phyloP scores from a whole-genome alignment of 2,329 filamentous ascomycete genomes.

The Exophiala dermatitidis region DNA sequence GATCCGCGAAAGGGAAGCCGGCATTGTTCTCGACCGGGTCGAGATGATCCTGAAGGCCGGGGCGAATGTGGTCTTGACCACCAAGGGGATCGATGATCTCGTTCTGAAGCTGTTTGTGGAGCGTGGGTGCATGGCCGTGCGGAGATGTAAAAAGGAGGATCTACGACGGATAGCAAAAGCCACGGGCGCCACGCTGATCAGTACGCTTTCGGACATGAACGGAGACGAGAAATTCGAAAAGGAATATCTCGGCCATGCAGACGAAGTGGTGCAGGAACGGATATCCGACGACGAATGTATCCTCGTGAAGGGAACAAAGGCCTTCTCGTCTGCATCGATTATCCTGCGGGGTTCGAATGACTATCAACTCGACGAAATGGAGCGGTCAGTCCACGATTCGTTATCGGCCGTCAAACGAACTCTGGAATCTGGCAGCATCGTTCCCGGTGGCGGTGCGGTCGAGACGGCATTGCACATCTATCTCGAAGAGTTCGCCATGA shows the following conservation, averaged over 20 bases:
- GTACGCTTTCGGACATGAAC: constrained; percentile 90
- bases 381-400: constrained; percentile 94
- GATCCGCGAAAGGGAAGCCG: constrained; percentile 85
- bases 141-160: constrained; percentile 98
- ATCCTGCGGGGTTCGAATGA: constrained; percentile 95
- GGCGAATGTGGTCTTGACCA: constrained; percentile 92
- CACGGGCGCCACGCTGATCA: constrained; percentile 86
- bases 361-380: constrained; percentile 97
- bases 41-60: constrained; percentile 97
- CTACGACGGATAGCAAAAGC: constrained; percentile 91
- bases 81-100: constrained; percentile 96
- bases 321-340: constrained; percentile 87
- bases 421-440: constrained; percentile 90
- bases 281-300: constrained; percentile 99
- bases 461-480: constrained; percentile 99
- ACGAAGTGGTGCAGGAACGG: constrained; percentile 95
- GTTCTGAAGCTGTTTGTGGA: constrained; percentile 92
- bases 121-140: constrained; percentile 88
- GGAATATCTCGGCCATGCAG: constrained; percentile 79
- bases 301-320: constrained; percentile 89
- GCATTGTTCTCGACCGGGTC: constrained; percentile 86
- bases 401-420: constrained; percentile 95
- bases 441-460: constrained; percentile 90
- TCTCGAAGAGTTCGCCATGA: constrained; percentile 95
- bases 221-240: constrained; percentile 95